Conservation (phyloP, 306 rosid species). For the Prunus dulcis region DNA sequence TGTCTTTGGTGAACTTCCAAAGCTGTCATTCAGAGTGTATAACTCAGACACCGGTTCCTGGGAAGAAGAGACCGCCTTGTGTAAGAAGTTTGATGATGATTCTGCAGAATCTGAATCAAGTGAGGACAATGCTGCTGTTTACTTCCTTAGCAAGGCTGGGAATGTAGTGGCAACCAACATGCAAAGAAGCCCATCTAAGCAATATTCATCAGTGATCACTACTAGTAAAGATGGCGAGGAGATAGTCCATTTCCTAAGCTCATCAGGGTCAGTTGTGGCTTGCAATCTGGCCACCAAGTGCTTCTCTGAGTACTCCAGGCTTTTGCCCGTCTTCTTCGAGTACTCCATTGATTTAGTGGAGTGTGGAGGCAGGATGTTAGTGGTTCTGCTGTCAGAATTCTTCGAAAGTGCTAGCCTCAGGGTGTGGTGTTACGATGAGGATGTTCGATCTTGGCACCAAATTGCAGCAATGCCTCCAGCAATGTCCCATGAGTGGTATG, state of each 20-base stretch:
- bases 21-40: slow-evolving; percentile 54
- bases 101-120: slow-evolving; percentile 44
- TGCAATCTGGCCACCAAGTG: slow-evolving; percentile 60
- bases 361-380: slow-evolving; percentile 72
- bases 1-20: slow-evolving; percentile 72
- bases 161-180: slow-evolving; percentile 80
- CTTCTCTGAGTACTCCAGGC: slow-evolving; percentile 74
- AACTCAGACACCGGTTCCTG: slow-evolving; percentile 52
- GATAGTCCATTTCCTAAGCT: slow-evolving; percentile 64
- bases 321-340: slow-evolving; percentile 74
- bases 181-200: slow-evolving; percentile 94
- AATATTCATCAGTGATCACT: slow-evolving; percentile 74
- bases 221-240: slow-evolving; percentile 48
- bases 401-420: slow-evolving; percentile 73
- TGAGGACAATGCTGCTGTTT: slow-evolving; percentile 73
- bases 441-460: slow-evolving; percentile 60
- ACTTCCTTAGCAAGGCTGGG: slow-evolving; percentile 85
- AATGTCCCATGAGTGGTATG: slow-evolving; percentile 86
- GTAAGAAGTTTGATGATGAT: slow-evolving; percentile 37
- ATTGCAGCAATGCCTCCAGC: slow-evolving; percentile 84
- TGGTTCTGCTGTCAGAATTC: slow-evolving; percentile 76
- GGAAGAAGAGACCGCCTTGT: slow-evolving; percentile 56
- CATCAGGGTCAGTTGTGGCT: slow-evolving; percentile 65
- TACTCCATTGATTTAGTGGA: slow-evolving; percentile 85
- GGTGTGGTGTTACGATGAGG: slow-evolving; percentile 71